Conservation (phyloP, 352 stramenopile genomes). For the Phytopythium delawarense region DNA sequence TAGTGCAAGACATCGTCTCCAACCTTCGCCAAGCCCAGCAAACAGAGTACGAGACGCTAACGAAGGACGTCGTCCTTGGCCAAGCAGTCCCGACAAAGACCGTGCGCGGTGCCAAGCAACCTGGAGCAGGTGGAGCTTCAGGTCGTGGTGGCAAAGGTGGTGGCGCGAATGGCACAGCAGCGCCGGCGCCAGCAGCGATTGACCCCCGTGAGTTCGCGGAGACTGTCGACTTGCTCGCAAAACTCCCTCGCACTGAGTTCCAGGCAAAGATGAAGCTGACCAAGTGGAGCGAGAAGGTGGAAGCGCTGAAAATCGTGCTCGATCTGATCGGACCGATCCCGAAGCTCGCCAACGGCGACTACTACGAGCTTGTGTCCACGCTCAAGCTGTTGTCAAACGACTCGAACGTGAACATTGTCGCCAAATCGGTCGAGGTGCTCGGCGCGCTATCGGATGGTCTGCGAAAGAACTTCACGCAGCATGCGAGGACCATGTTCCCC, state of each 20-base stretch:
- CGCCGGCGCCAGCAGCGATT: slow-evolving; percentile 28
- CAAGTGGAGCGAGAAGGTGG: slow-evolving; percentile 88
- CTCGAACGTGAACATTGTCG: slow-evolving; percentile 86
- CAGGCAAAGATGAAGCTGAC: slow-evolving; percentile 62
- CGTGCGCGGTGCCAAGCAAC: slow-evolving; percentile 54
- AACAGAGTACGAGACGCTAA: slow-evolving; percentile 76
- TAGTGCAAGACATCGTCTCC: slow-evolving; percentile 76
- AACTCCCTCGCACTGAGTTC: slow-evolving; percentile 78
- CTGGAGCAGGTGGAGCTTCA: slow-evolving; percentile 12
- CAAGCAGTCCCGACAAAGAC: slow-evolving; percentile 69
- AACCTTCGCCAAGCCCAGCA: slow-evolving; percentile 81
- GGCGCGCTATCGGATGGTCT: slow-evolving; percentile 74
- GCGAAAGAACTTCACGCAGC: slow-evolving; percentile 76
- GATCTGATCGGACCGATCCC: slow-evolving; percentile 76
- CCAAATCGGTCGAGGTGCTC: slow-evolving; percentile 82
- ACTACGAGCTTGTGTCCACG: slow-evolving; percentile 82
- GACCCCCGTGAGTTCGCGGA: slow-evolving; percentile 85
- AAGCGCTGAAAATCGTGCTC: slow-evolving; percentile 81
- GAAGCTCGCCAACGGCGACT: slow-evolving; percentile 84
- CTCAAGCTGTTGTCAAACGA: slow-evolving; percentile 79
- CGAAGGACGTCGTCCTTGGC: slow-evolving; percentile 64
- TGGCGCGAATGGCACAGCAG: slow-evolving; percentile 6
- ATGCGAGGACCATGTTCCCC: slow-evolving; percentile 70
- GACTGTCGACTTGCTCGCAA: slow-evolving; percentile 78
- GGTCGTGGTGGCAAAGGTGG: slow-evolving; percentile 7